phyloP scores from a whole-genome alignment of 169 alveolate genomes.

The Eimeria maxima region DNA sequence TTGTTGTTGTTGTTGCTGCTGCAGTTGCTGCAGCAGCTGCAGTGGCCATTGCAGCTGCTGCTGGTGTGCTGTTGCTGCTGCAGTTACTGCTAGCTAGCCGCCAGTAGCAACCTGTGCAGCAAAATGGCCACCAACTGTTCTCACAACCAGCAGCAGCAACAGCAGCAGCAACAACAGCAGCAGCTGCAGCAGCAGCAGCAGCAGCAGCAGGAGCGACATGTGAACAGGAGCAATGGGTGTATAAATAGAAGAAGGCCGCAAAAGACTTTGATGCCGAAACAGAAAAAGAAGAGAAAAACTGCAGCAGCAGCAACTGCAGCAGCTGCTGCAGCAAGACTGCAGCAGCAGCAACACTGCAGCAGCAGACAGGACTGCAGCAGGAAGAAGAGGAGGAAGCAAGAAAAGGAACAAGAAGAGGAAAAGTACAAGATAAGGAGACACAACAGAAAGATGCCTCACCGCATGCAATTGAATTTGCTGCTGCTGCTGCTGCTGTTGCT shows the following conservation, averaged over 20 bases:
- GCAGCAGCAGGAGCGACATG: constrained; percentile 42
- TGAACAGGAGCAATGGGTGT: too few relatives aligned
- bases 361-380: too few relatives aligned
- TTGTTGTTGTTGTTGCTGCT: not conserved
- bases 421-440: not conserved
- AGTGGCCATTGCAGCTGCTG: not conserved
- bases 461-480: too few relatives aligned
- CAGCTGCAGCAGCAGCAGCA: constrained; percentile 67
- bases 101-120: not conserved
- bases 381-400: not conserved
- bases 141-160: constrained; percentile 34
- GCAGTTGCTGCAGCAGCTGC: not conserved
- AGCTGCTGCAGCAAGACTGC: too few relatives aligned
- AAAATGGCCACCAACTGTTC: not conserved
- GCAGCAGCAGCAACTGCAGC: not conserved
- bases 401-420: not conserved
- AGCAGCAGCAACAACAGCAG: constrained; percentile 40
- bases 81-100: too few relatives aligned
- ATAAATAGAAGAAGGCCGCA: not conserved
- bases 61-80: too few relatives aligned
- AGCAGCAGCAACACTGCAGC: too few relatives aligned
- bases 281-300: not conserved
- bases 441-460: not conserved
- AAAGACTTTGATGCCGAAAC: not conserved
- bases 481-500: too few relatives aligned